Conservation (phyloP, 176 grass and related monocot genomes). For the Musa troglodytarum region DNA sequence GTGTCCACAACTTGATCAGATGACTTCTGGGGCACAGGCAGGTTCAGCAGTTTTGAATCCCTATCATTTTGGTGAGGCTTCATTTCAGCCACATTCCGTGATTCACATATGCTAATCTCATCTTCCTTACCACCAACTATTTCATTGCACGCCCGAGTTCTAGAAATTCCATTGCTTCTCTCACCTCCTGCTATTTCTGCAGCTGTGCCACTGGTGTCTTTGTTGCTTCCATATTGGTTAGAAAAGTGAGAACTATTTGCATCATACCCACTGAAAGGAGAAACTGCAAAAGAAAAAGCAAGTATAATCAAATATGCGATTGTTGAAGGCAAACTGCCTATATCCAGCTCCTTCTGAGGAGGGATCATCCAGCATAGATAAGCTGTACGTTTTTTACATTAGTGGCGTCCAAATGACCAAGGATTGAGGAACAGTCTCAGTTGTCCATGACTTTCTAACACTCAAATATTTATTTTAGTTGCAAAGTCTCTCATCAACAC, state of each 20-base stretch:
- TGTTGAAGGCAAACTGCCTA: neutral
- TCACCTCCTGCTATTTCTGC: conserved; percentile 18
- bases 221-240: conserved; percentile 9
- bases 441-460: neutral
- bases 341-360: neutral
- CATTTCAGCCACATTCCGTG: neutral
- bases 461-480: neutral
- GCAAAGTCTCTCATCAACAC: neutral
- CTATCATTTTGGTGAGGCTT: neutral
- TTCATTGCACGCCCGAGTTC: conserved; percentile 28
- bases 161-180: conserved; percentile 24
- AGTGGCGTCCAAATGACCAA: neutral
- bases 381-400: neutral
- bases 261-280: conserved; percentile 6
- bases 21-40: conserved; percentile 9
- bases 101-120: conserved; percentile 13
- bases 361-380: too few species aligned
- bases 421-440: neutral
- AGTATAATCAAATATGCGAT: neutral
- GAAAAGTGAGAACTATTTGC: neutral
- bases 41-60: conserved; percentile 9
- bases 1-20: conserved; percentile 11
- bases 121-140: neutral
- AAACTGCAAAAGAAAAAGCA: conserved; percentile 25
- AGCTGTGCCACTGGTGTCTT: neutral